phyloP scores from a whole-genome alignment of 129 eudicot species.

The Pseudognaphalium luteoalbum region DNA sequence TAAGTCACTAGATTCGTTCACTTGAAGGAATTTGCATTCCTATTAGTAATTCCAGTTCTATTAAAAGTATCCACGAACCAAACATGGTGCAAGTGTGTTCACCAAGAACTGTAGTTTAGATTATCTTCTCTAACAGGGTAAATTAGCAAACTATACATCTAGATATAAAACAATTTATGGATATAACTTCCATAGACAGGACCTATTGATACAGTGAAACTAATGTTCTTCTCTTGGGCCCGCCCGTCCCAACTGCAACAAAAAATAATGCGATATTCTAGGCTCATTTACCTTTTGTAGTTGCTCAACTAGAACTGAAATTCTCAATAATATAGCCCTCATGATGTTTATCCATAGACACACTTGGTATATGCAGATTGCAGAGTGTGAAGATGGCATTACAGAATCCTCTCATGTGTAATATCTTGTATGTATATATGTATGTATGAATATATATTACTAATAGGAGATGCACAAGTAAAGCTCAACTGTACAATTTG shows the following conservation, averaged over 20 bases:
- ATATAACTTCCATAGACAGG: background rate
- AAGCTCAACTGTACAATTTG: conserved; percentile 37
- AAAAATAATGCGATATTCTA: background rate
- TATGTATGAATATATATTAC: conserved; percentile 20
- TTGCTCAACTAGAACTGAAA: background rate
- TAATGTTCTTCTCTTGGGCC: background rate
- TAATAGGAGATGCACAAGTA: conserved; percentile 10
- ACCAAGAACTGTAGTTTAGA: background rate
- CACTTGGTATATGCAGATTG: background rate
- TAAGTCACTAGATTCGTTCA: too few relatives aligned
- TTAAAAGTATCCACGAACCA: too few relatives aligned
- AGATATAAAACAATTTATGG: background rate
- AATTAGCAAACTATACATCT: background rate
- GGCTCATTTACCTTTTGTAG: background rate
- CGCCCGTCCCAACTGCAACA: background rate
- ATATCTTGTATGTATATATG: conserved; percentile 17
- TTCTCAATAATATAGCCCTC: background rate
- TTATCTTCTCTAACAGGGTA: background rate
- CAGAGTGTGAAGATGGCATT: conserved; percentile 11
- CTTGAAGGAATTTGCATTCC: too few relatives aligned
- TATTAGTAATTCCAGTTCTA: too few relatives aligned
- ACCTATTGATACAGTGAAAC: background rate
- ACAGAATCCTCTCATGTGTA: conserved; percentile 7
- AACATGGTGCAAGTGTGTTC: too few relatives aligned
- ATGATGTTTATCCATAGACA: conserved; percentile 1